Evolutionary conservation across 345 rosid species (phyloP).

Genomic region (Dipteronia sinensis): DNA sequence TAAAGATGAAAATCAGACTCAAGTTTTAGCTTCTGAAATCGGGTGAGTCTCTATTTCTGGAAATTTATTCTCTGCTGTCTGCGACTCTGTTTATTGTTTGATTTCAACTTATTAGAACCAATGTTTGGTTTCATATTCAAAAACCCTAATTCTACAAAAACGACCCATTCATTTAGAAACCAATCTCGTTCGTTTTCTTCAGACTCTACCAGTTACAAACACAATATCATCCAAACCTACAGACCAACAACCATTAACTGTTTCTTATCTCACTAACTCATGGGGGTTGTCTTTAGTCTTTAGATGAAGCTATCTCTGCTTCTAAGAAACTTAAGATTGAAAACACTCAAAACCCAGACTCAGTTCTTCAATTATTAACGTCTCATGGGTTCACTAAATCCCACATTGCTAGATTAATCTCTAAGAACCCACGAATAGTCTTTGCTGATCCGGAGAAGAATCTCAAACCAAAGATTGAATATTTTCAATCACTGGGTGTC

Average conservation of each 20-base stretch:
- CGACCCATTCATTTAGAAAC: background rate
- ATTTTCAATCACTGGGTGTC: slow-evolving; percentile 29
- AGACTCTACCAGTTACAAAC: background rate
- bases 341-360: slow-evolving; percentile 14
- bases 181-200: slow-evolving; percentile 1
- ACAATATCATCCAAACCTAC: background rate
- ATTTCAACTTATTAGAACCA: background rate
- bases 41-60: background rate
- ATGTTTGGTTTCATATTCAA: slow-evolving; percentile 20
- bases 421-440: slow-evolving; percentile 20
- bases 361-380: slow-evolving; percentile 27
- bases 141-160: background rate
- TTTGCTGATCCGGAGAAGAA: slow-evolving; percentile 19
- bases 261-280: slow-evolving; percentile 25
- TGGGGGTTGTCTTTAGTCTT: slow-evolving; percentile 37
- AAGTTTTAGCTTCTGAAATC: background rate
- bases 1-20: background rate
- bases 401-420: slow-evolving; percentile 25
- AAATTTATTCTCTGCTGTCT: background rate
- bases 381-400: slow-evolving; percentile 25
- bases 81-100: background rate
- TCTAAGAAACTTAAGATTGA: slow-evolving; percentile 22
- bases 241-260: slow-evolving; percentile 11
- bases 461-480: slow-evolving; percentile 37
- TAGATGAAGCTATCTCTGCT: slow-evolving; percentile 19